These are phyloP conservation scores for Penicillium brasilianum DNA, from an alignment of 2,329 filamentous ascomycete genomes.

Conservation along the genomic window DNA sequence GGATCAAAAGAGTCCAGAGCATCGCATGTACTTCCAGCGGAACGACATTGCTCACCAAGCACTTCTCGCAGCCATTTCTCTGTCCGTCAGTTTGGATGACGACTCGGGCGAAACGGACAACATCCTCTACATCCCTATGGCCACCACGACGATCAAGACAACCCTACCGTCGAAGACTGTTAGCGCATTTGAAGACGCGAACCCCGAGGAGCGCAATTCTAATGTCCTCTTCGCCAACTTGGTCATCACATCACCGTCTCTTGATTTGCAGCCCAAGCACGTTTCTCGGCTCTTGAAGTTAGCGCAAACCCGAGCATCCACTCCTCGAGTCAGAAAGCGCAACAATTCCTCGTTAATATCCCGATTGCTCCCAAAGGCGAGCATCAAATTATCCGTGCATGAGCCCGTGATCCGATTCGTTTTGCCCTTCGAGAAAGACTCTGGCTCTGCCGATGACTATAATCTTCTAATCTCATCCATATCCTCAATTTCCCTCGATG, in stretches of 20 bases:
- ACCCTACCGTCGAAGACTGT: constrained; percentile 94
- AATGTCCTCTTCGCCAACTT: constrained; percentile 97
- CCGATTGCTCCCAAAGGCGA: constrained; percentile 89
- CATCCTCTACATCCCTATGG: constrained; percentile 93
- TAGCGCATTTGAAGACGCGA: constrained; percentile 71
- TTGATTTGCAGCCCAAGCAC: constrained; percentile 91
- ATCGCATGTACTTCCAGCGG: constrained; percentile 96
- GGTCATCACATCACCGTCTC: constrained; percentile 91
- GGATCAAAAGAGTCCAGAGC: constrained; percentile 88
- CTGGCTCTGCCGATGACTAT: constrained; percentile 73
- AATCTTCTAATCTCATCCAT: constrained; percentile 95
- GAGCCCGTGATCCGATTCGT: constrained; percentile 92
- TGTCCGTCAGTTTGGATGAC: constrained; percentile 89
- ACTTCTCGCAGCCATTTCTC: constrained; percentile 85
- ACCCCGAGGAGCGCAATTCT: constrained; percentile 83
- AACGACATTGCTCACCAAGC: constrained; percentile 95
- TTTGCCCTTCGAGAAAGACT: constrained; percentile 73
- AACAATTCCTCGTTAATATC: constrained; percentile 73
- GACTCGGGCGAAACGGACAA: constrained; percentile 84
- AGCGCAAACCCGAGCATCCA: constrained; percentile 61
- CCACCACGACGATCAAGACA: constrained; percentile 91
- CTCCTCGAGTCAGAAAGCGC: constrained; percentile 52
- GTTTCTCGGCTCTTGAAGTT: constrained; percentile 82
- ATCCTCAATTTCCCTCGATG: constrained; percentile 88
- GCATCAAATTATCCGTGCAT: constrained; percentile 93